Conservation (phyloP, 371 early-diverging fungal genomes). For the Zopfochytrium polystomum region DNA sequence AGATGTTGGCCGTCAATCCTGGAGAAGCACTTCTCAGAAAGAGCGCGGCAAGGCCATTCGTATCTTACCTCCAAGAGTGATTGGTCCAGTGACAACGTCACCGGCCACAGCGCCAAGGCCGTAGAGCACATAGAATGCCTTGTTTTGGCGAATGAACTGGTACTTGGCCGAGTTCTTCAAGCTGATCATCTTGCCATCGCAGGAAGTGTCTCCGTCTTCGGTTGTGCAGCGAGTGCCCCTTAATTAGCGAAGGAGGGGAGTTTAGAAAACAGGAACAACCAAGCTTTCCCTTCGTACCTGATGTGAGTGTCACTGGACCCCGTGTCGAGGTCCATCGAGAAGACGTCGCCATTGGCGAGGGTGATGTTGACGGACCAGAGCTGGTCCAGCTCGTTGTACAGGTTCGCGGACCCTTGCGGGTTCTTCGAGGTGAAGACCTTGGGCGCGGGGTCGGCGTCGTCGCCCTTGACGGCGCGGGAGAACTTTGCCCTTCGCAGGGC, state of each 20-base stretch:
- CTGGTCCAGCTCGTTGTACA: conserved; percentile 44
- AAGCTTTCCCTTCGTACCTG: background rate
- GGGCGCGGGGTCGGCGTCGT: too few species aligned
- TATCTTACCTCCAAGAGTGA: conserved; percentile 10
- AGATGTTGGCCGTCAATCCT: background rate
- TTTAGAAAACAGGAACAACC: too few species aligned
- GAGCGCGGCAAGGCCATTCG: too few species aligned
- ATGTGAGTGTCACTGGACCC: conserved; percentile 27
- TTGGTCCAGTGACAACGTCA: conserved; percentile 6
- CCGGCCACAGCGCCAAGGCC: conserved; percentile 8
- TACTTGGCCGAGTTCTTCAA: too few species aligned
- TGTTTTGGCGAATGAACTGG: background rate
- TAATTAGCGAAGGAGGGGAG: too few species aligned
- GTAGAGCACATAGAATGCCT: conserved; percentile 3
- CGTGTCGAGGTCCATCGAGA: conserved; percentile 24
- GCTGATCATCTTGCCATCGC: background rate
- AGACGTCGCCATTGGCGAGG: background rate
- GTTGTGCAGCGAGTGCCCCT: background rate
- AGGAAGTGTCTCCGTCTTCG: background rate
- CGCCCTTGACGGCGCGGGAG: too few species aligned
- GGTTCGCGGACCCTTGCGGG: too few species aligned
- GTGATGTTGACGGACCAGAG: background rate
- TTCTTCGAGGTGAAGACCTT: too few species aligned
- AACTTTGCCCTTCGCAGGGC: too few species aligned
- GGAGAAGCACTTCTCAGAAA: too few species aligned